Evolutionary conservation across 2,329 filamentous ascomycete species (phyloP).

Genomic region (Curvularia hawaiiensis): DNA sequence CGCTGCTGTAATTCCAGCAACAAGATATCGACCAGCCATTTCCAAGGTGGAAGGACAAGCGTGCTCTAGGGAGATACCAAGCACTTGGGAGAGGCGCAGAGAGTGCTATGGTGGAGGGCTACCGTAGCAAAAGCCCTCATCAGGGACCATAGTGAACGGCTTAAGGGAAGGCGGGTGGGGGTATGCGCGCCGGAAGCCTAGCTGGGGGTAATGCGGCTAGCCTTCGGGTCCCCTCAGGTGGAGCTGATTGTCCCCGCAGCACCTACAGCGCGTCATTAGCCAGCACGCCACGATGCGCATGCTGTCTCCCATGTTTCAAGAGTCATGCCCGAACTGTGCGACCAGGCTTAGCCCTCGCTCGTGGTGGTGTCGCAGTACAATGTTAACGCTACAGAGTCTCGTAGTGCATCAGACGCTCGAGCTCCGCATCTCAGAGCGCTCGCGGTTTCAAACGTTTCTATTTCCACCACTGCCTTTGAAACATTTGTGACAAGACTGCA

Average conservation of each 20-base stretch:
- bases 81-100: background rate
- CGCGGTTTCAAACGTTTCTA: slow-evolving; percentile 12
- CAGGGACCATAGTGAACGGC: background rate
- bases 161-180: background rate
- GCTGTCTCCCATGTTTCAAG: background rate
- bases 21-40: slow-evolving; percentile 15
- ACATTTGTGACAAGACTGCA: background rate
- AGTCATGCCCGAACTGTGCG: background rate
- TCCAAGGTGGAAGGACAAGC: background rate
- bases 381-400: background rate
- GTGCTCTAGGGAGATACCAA: background rate
- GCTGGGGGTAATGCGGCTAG: slow-evolving; percentile 4
- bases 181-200: background rate
- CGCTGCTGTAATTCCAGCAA: slow-evolving; percentile 21
- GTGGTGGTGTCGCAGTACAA: background rate
- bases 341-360: background rate
- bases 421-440: slow-evolving; percentile 4
- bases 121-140: background rate
- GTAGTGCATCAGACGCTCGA: background rate
- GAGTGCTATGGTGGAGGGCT: background rate
- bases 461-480: slow-evolving; percentile 10
- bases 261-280: background rate
- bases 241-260: slow-evolving; percentile 15
- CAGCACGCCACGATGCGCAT: slow-evolving; percentile 1
- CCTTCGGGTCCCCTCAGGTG: slow-evolving; percentile 19